Base-by-base conservation (phyloP, 73 alveolate species). In the Breviolum minutum region DNA sequence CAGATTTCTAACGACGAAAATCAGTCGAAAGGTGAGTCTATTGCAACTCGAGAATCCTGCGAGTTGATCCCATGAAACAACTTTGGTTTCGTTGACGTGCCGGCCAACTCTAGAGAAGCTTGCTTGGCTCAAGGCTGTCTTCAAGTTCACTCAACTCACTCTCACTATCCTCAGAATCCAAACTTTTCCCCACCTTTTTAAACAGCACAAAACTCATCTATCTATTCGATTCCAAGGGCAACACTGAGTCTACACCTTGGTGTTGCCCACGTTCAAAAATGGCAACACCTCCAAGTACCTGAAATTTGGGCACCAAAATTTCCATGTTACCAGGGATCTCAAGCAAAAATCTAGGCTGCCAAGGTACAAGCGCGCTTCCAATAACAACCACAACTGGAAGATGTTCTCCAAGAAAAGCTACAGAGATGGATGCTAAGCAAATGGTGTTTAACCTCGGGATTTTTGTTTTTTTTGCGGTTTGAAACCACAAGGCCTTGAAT, bases 241-340 rank as follows among this genome's bases (percentile, higher is more conserved):
- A 5, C 11, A 85, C 74, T 3, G 96, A 60, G 71, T 89, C 96
- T 7, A 10, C 86, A 20, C 6, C 87, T 24, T 32, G 24, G 32
- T 90, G 97, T 62, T 90, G 97, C 40, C 97, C 97, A 16, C 87
- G 97, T 63, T 90, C 97, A 27, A 90, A 90, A 26, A 90, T 90
- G 63, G 97, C 97, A 26, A 90, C 97, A 12, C 97, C 97, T 9
- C 97, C 97, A n/a, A 90, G 97, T 74, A 83, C 73, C 92, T 62
- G 63, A 7, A 63, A 9, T n/a, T 2, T 77, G 66, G 29, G 13
- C 74, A 11, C 17, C 17, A 66, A 66, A 66, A 11, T 17, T 66
- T 66, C 11, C 11, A 66, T 11, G 74, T 13, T 17, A 11, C 74
- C 74, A 66, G 24, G 11, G 77, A 68, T 68, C 77, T 68, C 77